Evolutionary conservation across 306 rosid species (phyloP).

Genomic region (Cucurbita ficifolia): DNA sequence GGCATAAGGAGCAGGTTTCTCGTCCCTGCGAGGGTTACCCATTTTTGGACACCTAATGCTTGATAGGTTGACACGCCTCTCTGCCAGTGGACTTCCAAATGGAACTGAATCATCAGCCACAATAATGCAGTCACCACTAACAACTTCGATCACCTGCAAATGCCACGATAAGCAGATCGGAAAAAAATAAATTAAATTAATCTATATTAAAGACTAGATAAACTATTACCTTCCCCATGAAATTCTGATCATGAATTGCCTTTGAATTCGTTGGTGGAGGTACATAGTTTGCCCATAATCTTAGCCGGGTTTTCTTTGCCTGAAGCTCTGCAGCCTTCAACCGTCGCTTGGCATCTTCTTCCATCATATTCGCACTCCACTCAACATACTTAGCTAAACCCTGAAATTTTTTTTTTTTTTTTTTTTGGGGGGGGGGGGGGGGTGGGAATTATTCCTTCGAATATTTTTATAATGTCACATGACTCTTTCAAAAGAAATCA

Average conservation of each 20-base stretch:
- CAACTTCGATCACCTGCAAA: constrained; percentile 94
- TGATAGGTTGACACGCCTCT: constrained; percentile 90
- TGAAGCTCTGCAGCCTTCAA: constrained; percentile 79
- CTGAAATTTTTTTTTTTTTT: constrained; percentile 25
- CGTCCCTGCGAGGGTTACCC: constrained; percentile 96
- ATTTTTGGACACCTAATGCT: constrained; percentile 96
- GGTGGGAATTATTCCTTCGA: neutral
- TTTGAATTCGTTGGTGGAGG: constrained; percentile 88
- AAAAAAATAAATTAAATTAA: neutral
- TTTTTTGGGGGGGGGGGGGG: too few relatives aligned
- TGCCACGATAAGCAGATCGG: neutral
- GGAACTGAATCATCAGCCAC: constrained; percentile 94
- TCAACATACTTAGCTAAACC: constrained; percentile 87
- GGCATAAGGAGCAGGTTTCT: constrained; percentile 95
- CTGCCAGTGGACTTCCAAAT: constrained; percentile 82
- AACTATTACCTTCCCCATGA: constrained; percentile 74
- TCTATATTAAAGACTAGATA: neutral
- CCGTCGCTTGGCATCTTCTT: constrained; percentile 75
- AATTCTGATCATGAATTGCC: constrained; percentile 92
- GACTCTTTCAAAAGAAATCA: neutral
- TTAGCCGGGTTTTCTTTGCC: constrained; percentile 72
- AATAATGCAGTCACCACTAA: constrained; percentile 82
- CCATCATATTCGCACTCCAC: constrained; percentile 99
- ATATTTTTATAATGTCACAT: neutral
- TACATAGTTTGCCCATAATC: constrained; percentile 78